Evolutionary conservation across 2,329 filamentous ascomycete species (phyloP), one percentile per base, ranked within the genome.

Genomic region (Diaporthe sp.): DNA sequence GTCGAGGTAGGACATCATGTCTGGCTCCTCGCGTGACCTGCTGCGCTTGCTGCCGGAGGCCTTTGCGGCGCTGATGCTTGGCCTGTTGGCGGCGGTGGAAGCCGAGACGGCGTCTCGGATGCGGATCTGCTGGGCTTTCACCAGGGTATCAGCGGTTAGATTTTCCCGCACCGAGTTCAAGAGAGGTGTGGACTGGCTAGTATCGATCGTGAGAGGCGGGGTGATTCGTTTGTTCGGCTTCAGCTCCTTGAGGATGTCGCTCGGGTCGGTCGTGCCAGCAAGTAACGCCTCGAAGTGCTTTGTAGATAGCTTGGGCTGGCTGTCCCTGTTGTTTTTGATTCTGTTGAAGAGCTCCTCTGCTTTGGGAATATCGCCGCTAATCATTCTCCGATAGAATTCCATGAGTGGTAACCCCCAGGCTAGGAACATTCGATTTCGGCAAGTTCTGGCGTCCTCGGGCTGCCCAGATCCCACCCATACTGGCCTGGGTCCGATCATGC

Each of bases 371-470:
- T 64, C 38, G 25, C 58, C 58, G 4, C 6, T 30, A 8, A 10
- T 7, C 30, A 52, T 67, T 4, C 42, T 47, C n/a, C 45, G 42
- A 42, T 50, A 67, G 30, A 67, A 67, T 4, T 67, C 42, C 6
- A 8, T 35, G 10, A 67, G 61, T 17, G 30, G 42, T 4, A 67
- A 7, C 4, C 61, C 61, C 42, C 61, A 67, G 4, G 30, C 30
- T 2, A 67, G 61, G 12, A 67, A 12, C 45, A 67, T 67, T 3
- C 61, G 61, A 4, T 52, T 67, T 9, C 61, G 61, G 42, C 61
- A 67, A 17, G 17, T 13, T 15, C 22, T 9, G 25, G 10, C n/a
- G 42, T 50, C 45, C 22, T 25, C 61, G 3, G 61, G 61, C 22
- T 40, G 61, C 7, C 19, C 30, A 22, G 28, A n/a, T 3, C 61